Base-by-base conservation (phyloP, 345 rosid genomes). In the Brassica nigra region DNA sequence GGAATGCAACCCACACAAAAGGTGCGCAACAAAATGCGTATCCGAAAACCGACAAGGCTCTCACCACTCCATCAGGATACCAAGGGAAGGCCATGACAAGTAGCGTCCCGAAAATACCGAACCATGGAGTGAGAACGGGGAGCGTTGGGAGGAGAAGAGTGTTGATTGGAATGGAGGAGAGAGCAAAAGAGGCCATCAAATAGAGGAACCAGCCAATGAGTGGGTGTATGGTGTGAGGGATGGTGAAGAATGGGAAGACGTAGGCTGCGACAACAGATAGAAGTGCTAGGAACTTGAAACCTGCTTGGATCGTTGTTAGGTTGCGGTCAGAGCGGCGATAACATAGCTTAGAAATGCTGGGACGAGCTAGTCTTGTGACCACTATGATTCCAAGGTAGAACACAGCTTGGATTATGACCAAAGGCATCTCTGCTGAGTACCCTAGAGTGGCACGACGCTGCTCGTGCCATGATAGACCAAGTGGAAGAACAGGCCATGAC, bases 401-500 rank as follows among this genome's bases (percentile, higher is more conserved):
- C 0, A 86, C 36, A 7, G 91, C 62, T 66, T 88, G 94, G 67
- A 93, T 85, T 9, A 91, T 69, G 7, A 82, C 89, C 76, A 95
- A 82, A 4, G 99, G 90, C 87, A 90, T 83, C 86, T 93, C 98
- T 4, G 93, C 88, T 33, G 88, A 78, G 69, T 95, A 92, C 90
- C 99, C 99, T 8, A 95, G 82, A 78, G 86, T 87, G 52, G 81
- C 72, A 63, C 83, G 94, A 12, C 99, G 97, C 64, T 71, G 87
- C 69, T 95, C 89, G 27, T 95, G 99, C 99, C 99, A 95, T 36
- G 87, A 83, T 30, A 91, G 62, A 66, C 99, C 98, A 31, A 95
- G 70, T 6, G 98, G 99, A 55, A 93, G 89, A 71, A 93, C 98
- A 61, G 99, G 98, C 94, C 96, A 95, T 29, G 99, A 88, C 99